Evolutionary conservation across 768 basidiomycete genomes (phyloP), one percentile per base, ranked within the genome.

Genomic region (Plicaturopsis crispa): DNA sequence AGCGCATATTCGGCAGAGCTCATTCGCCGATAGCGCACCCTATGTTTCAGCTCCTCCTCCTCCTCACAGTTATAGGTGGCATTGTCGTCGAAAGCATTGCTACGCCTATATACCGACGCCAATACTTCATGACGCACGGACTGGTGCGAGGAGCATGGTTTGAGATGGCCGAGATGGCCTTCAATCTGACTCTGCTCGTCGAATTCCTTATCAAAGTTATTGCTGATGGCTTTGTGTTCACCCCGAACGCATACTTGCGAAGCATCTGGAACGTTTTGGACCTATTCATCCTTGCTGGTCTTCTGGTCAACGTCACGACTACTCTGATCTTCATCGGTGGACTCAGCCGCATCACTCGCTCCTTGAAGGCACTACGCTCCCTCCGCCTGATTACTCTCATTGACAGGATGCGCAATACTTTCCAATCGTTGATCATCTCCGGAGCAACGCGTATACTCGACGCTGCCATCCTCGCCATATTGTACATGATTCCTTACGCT

Each of bases 201-300:
- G 94, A 98, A 53, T 91, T 92, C 49, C 38, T 83, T 45, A 78
- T 96, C 77, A 97, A 97, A 61, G 61, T 92, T 54, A 64, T 90
- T 33, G 94, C 94, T 1, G 94, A 98, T 52, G 94, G 94, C 0
- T 84, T 94, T 57, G 52, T 84, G 11, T 91, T 92, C 61, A 81
- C 86, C 0, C 91, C 91, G 0, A 92, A 92, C 49, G 90, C 91
- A 0, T 97, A 98, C 54, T 57, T 96, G 20, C 80, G 81, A 19
- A 87, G 85, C 44, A 80, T 92, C 6, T 97, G 92, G 91, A 97
- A 97, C 56, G 58, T 83, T 49, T 63, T 97, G 41, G 94, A 97
- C 60, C 81, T 93, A 48, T 55, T 88, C 53, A 83, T 97, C 54
- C 75, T 97, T 65, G 55, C 65, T 23, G 84, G 88, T 4, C 59